Evolutionary conservation across 768 basidiomycete species (phyloP).

Genomic region (Mycena galopus): DNA sequence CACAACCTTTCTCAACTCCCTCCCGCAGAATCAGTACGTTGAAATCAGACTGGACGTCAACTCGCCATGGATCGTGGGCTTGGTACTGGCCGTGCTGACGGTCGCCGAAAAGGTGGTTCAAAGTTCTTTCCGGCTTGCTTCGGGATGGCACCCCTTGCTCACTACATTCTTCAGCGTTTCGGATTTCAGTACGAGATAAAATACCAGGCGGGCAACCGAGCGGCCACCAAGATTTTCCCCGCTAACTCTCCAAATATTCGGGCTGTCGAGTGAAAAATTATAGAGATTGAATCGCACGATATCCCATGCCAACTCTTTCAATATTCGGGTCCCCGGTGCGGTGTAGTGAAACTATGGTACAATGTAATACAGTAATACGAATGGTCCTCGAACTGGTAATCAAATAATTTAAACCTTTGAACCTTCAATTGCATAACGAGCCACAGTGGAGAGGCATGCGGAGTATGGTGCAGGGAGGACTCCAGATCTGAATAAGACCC

Average conservation of each 20-base stretch:
- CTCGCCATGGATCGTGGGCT: conserved; percentile 27
- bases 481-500: not conserved
- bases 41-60: conserved; percentile 26
- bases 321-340: too few relatives aligned
- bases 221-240: not conserved
- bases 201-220: not conserved
- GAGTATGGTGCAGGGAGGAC: too few relatives aligned
- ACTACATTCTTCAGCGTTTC: conserved; percentile 7
- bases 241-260: conserved; percentile 29
- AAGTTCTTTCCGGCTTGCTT: not conserved
- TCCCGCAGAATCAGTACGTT: conserved; percentile 27
- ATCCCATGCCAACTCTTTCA: too few relatives aligned
- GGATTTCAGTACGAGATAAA: conserved; percentile 20
- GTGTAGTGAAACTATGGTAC: too few relatives aligned
- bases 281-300: not conserved
- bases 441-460: too few relatives aligned
- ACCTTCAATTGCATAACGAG: too few relatives aligned
- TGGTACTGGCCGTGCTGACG: conserved; percentile 17
- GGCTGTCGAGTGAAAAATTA: not conserved
- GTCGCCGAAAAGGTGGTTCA: conserved; percentile 17
- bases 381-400: not conserved
- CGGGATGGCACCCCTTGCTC: not conserved
- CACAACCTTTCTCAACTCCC: not conserved
- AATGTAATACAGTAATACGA: not conserved
- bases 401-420: too few relatives aligned